These are phyloP conservation scores for Coniochaeta prunicola DNA, from an alignment of 2,329 filamentous ascomycete species.

Conservation along the genomic window DNA sequence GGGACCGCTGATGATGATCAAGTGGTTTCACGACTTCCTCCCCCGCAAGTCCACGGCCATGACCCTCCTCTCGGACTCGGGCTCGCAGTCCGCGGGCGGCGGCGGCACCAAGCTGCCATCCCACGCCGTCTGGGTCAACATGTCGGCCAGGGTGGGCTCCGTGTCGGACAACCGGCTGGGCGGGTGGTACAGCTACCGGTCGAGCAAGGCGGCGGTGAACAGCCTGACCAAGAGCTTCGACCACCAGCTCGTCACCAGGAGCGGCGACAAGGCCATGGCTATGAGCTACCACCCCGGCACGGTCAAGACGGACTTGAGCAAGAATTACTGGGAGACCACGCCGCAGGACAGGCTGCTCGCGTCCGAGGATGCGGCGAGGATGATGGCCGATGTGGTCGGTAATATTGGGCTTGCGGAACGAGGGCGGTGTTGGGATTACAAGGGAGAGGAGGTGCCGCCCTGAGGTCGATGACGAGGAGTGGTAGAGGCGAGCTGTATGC, in stretches of 20 bases:
- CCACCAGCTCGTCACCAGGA: constrained; percentile 50
- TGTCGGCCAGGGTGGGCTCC: constrained; percentile 72
- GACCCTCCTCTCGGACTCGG: constrained; percentile 1
- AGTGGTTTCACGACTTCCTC: constrained; percentile 65
- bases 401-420: constrained; percentile 40
- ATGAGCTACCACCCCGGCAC: constrained; percentile 74
- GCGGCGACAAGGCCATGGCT: constrained; percentile 56
- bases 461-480: constrained; percentile 22
- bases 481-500: neutral
- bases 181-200: constrained; percentile 78
- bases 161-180: constrained; percentile 65
- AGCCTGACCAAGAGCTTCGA: constrained; percentile 67
- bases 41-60: constrained; percentile 47
- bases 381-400: constrained; percentile 52
- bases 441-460: constrained; percentile 54
- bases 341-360: constrained; percentile 54
- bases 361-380: constrained; percentile 58
- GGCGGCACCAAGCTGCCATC: constrained; percentile 29
- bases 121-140: constrained; percentile 61
- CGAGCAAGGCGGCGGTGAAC: constrained; percentile 68
- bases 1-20: constrained; percentile 68
- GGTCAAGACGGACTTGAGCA: constrained; percentile 53
- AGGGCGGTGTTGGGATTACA: constrained; percentile 65
- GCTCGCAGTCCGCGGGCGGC: constrained; percentile 5
- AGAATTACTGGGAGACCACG: constrained; percentile 1